Evolutionary conservation across 2,329 filamentous ascomycete genomes (phyloP).

Genomic region (Aspergillus niger): DNA sequence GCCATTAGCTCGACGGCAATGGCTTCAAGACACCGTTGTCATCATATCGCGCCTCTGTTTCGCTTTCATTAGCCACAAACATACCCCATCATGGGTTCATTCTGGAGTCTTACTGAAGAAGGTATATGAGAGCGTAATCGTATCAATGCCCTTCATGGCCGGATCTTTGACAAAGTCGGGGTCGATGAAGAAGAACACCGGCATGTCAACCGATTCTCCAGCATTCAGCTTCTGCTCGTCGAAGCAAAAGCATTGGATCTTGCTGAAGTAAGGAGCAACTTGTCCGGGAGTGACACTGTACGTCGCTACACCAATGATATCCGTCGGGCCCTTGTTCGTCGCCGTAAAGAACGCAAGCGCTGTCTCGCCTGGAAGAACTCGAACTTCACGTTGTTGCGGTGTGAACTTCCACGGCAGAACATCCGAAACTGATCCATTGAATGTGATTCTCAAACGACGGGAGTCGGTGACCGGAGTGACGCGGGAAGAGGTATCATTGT

Average conservation of each 20-base stretch:
- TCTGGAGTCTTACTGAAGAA: conserved; percentile 78
- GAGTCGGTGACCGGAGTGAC: conserved; percentile 78
- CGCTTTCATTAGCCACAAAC: conserved; percentile 37
- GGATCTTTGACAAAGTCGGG: conserved; percentile 90
- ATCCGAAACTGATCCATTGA: conserved; percentile 93
- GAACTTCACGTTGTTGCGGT: conserved; percentile 94
- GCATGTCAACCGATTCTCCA: conserved; percentile 98
- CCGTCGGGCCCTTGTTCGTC: conserved; percentile 82
- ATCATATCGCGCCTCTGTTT: conserved; percentile 77
- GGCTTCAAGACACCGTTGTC: conserved; percentile 71
- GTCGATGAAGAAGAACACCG: conserved; percentile 98
- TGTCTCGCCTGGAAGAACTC: conserved; percentile 92
- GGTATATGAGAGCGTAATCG: conserved; percentile 93
- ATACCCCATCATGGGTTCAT: neutral
- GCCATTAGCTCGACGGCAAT: conserved; percentile 42
- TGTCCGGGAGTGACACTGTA: conserved; percentile 96
- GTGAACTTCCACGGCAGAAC: conserved; percentile 96
- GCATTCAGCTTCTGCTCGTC: conserved; percentile 93
- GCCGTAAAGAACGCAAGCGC: conserved; percentile 97
- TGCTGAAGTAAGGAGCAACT: conserved; percentile 96
- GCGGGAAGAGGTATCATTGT: conserved; percentile 70
- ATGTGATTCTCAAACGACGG: conserved; percentile 89
- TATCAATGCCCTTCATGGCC: conserved; percentile 91
- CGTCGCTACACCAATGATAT: conserved; percentile 97
- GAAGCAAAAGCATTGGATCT: conserved; percentile 99